Percentiles rank a stretch among this genome's conserved stretches.
Evolutionary conservation across 2,329 filamentous ascomycete species (phyloP).

Genomic region (Penicillium sp.): DNA sequence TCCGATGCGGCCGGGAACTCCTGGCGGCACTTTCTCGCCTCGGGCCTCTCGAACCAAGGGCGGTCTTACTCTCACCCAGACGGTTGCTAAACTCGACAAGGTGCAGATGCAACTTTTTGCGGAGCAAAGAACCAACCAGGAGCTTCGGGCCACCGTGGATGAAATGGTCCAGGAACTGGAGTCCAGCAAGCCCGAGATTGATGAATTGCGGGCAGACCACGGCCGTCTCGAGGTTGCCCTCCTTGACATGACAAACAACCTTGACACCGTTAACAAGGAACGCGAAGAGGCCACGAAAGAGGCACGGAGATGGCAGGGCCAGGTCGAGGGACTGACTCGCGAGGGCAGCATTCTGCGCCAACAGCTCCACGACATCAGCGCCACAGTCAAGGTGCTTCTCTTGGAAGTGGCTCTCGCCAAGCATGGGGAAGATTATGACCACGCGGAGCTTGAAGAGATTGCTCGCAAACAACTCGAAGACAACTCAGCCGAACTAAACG

Average conservation of each 20-base stretch:
- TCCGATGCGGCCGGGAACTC: slow-evolving; percentile 49
- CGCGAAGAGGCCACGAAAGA: slow-evolving; percentile 74
- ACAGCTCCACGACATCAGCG: slow-evolving; percentile 82
- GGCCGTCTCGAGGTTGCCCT: slow-evolving; percentile 75
- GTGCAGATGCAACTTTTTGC: slow-evolving; percentile 65
- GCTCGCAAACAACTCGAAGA: slow-evolving; percentile 72
- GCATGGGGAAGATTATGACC: slow-evolving; percentile 75
- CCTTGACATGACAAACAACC: slow-evolving; percentile 74
- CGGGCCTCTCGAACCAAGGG: slow-evolving; percentile 52
- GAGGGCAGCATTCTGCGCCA: slow-evolving; percentile 77
- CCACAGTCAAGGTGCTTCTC: slow-evolving; percentile 84
- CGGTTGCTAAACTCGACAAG: slow-evolving; percentile 59
- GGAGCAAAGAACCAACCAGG: slow-evolving; percentile 68
- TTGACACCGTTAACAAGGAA: slow-evolving; percentile 76
- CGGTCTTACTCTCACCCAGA: slow-evolving; percentile 57
- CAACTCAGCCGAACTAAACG: slow-evolving; percentile 67
- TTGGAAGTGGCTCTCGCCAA: slow-evolving; percentile 73
- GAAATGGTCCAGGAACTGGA: slow-evolving; percentile 83
- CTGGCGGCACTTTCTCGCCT: slow-evolving; percentile 50
- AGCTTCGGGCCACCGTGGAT: slow-evolving; percentile 72
- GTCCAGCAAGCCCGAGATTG: slow-evolving; percentile 78
- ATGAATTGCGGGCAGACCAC: slow-evolving; percentile 77
- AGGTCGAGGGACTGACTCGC: slow-evolving; percentile 56
- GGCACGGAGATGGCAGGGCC: slow-evolving; percentile 71
- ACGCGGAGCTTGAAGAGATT: slow-evolving; percentile 69